These are phyloP conservation scores for Scutellaria barbata DNA, from an alignment of 257 asterid genomes.

Conservation along the genomic window DNA sequence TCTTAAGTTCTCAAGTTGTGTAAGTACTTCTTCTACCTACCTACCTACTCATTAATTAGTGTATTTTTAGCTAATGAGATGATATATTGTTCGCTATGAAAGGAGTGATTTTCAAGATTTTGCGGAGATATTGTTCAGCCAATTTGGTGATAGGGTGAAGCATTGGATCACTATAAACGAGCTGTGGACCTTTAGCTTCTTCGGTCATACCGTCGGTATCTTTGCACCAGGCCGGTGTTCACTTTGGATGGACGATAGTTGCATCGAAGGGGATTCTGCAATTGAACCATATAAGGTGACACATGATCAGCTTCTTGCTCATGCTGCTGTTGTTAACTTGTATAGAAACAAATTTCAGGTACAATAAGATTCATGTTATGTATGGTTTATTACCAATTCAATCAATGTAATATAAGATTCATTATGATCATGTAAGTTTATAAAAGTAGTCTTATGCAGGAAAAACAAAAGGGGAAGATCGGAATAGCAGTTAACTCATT, in stretches of 20 bases:
- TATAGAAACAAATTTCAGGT: conserved; percentile 54
- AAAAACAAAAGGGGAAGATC: conserved; percentile 43
- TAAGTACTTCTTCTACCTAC: conserved; percentile 20
- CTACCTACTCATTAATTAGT: no score
- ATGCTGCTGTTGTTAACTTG: conserved; percentile 43
- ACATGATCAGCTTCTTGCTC: conserved; percentile 50
- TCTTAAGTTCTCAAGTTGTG: conserved; percentile 48
- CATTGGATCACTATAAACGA: conserved; percentile 57
- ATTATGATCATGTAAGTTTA: no score
- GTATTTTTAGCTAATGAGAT: background rate
- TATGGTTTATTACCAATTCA: no score
- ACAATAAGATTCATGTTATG: no score
- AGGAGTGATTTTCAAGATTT: conserved; percentile 49
- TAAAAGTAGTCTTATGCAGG: conserved; percentile 11
- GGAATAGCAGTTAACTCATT: conserved; percentile 37
- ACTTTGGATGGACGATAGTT: conserved; percentile 17
- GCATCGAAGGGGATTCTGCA: conserved; percentile 47
- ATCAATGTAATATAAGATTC: no score
- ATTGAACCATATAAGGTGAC: conserved; percentile 52
- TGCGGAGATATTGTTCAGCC: conserved; percentile 48
- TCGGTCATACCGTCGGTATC: conserved; percentile 38
- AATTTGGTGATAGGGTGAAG: conserved; percentile 59
- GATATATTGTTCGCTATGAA: background rate
- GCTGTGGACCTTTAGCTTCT: conserved; percentile 35
- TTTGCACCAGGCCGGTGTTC: conserved; percentile 58